phyloP scores from a whole-genome alignment of 1,284 basidiomycete genomes.

The Heterobasidion occidentale region DNA sequence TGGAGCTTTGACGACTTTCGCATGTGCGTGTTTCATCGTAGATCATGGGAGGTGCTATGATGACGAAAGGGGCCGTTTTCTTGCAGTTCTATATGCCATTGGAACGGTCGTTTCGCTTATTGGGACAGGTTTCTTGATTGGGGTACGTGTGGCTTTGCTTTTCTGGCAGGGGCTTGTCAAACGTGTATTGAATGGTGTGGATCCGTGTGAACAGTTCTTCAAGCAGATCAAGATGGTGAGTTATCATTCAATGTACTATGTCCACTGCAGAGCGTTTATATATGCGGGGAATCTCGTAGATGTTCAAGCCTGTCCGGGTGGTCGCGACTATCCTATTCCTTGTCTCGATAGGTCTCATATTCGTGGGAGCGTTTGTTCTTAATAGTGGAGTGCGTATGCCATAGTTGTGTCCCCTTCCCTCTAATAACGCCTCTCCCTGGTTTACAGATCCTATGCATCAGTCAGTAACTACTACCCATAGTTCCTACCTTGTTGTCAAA shows the following conservation, averaged over 20 bases:
- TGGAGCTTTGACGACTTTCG: constrained; percentile 68
- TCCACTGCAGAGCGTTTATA: not conserved
- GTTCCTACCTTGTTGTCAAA: not conserved
- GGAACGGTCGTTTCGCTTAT: constrained; percentile 80
- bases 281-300: constrained; percentile 36
- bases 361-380: constrained; percentile 76
- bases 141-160: constrained; percentile 38
- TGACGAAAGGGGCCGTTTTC: no score
- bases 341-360: constrained; percentile 68
- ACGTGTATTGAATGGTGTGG: not conserved
- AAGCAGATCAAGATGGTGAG: constrained; percentile 74
- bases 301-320: constrained; percentile 92
- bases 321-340: constrained; percentile 78
- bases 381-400: constrained; percentile 46
- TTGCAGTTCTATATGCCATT: constrained; percentile 70
- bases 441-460: constrained; percentile 35
- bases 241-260: not conserved
- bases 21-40: constrained; percentile 41
- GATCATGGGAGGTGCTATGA: no score
- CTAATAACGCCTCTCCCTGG: not conserved
- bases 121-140: constrained; percentile 87
- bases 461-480: constrained; percentile 23
- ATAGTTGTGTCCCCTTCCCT: constrained; percentile 1
- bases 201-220: constrained; percentile 65
- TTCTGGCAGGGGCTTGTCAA: not conserved